Evolutionary conservation across 176 grass and related monocot species (phyloP).

Genomic region (Oryza officinalis): DNA sequence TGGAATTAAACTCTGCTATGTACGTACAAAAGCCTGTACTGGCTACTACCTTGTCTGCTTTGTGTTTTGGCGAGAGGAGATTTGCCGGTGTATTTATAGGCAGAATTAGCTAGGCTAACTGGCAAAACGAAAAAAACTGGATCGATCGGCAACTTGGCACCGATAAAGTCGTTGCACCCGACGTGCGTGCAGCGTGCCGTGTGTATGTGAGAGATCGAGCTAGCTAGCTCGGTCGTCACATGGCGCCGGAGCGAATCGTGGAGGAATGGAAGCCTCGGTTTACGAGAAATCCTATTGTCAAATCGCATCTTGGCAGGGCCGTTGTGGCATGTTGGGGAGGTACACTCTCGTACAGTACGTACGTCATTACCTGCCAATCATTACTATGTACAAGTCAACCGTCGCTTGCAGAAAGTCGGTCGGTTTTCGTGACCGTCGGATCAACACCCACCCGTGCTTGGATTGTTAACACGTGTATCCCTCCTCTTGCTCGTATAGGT

Average conservation of each 20-base stretch:
- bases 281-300: background rate
- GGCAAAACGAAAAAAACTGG: background rate
- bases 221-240: background rate
- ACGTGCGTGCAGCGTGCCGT: background rate
- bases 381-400: background rate
- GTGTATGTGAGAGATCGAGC: background rate
- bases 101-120: background rate
- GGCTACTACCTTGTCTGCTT: background rate
- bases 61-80: background rate
- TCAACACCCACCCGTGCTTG: background rate
- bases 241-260: background rate
- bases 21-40: background rate
- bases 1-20: background rate
- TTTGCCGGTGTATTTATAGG: background rate
- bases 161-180: background rate
- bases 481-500: background rate
- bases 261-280: background rate
- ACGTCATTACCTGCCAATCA: slow-evolving; percentile 6
- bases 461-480: background rate
- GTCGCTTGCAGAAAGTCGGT: background rate
- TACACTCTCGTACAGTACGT: slow-evolving; percentile 28
- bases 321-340: background rate
- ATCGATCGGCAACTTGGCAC: background rate
- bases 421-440: background rate
- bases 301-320: background rate